Conservation (phyloP, 2,329 filamentous ascomycete genomes). For the Exophiala mesophila region DNA sequence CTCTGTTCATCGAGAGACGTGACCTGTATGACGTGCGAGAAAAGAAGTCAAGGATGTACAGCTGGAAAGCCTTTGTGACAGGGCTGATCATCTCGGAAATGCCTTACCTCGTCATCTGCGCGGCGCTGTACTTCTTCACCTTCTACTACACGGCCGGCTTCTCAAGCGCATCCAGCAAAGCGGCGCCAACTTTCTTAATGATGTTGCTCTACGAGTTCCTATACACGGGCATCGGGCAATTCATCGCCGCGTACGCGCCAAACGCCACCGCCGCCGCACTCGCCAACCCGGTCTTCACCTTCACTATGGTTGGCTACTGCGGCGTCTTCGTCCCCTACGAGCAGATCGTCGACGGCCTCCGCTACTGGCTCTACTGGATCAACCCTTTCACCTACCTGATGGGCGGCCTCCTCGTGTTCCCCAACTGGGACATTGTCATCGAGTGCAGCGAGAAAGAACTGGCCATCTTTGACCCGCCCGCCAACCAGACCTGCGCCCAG, state of each 20-base stretch:
- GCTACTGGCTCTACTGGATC: constrained; percentile 67
- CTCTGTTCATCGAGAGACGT: constrained; percentile 65
- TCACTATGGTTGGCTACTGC: constrained; percentile 66
- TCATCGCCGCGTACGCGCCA: constrained; percentile 70
- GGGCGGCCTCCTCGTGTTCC: constrained; percentile 51
- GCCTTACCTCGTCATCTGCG: constrained; percentile 57
- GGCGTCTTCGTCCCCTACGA: constrained; percentile 65
- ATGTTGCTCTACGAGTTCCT: constrained; percentile 69
- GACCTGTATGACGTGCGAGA: constrained; percentile 64
- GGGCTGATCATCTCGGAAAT: constrained; percentile 66
- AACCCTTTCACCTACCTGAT: constrained; percentile 61
- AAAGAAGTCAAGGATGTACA: constrained; percentile 66
- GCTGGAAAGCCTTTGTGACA: constrained; percentile 67
- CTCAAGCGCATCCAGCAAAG: constrained; percentile 58
- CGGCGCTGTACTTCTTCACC: constrained; percentile 61
- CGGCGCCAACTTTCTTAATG: constrained; percentile 64
- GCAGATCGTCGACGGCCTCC: constrained; percentile 46
- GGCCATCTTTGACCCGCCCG: constrained; percentile 40
- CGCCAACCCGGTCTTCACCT: constrained; percentile 64
- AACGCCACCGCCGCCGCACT: constrained; percentile 62
- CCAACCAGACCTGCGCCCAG: constrained; percentile 51
- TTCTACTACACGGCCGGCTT: constrained; percentile 70
- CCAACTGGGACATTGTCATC: constrained; percentile 45
- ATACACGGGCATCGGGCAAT: constrained; percentile 67
- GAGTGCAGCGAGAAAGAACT: constrained; percentile 47